Conservation (phyloP, 805 yeast genomes). For the Candida verbasci region DNA sequence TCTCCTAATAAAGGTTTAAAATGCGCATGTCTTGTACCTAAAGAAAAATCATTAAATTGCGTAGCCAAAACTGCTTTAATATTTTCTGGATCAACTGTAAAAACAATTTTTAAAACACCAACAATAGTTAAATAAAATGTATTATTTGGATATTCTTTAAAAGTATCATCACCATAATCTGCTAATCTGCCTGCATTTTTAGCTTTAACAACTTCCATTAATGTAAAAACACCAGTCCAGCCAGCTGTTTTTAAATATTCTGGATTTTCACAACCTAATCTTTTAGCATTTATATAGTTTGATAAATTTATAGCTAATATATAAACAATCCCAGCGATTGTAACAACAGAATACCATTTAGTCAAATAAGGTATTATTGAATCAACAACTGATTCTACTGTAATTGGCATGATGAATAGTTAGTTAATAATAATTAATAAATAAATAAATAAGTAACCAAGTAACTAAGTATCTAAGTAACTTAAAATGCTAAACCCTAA, state of each 20-base stretch:
- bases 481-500: no score
- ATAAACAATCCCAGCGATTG: conserved; percentile 3
- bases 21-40: conserved; percentile 29
- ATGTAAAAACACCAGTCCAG: conserved; percentile 7
- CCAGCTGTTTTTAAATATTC: conserved; percentile 4
- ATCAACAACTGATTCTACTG: conserved; percentile 2
- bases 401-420: background rate
- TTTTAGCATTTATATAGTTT: conserved; percentile 1
- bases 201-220: conserved; percentile 12
- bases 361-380: conserved; percentile 7
- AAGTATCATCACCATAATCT: conserved; percentile 14
- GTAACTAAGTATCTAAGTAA: no score
- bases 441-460: background rate
- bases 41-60: conserved; percentile 32
- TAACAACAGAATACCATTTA: conserved; percentile 8
- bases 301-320: background rate
- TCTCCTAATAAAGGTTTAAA: conserved; percentile 32
- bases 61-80: conserved; percentile 35
- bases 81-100: conserved; percentile 33
- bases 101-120: conserved; percentile 15
- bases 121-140: conserved; percentile 10
- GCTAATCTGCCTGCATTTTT: conserved; percentile 21
- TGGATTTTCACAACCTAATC: conserved; percentile 8
- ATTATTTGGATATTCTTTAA: conserved; percentile 6
- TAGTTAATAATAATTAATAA: background rate